Base-by-base conservation (phyloP, 768 basidiomycete genomes). In the Lactifluus subvellereus region DNA sequence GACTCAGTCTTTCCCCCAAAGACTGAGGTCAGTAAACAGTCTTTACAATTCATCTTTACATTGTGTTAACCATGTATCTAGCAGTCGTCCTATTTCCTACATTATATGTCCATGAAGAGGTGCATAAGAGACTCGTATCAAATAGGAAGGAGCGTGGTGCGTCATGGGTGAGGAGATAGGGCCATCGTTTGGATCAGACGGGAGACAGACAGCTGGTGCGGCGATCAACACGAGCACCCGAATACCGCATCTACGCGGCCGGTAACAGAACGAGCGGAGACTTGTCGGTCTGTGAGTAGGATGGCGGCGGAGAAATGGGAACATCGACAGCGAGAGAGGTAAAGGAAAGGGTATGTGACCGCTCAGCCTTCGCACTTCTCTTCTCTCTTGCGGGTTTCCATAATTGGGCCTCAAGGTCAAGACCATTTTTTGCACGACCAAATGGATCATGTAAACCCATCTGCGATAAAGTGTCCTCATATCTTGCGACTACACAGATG, bases 331-430 rank as follows among this genome's bases (percentile, higher is more conserved):
- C 11, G 37, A 48, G 47, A n/a, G 54, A 42, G 30, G 22, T 18
- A 45, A 1, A n/a, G 20, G 22, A 35, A 48, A 22, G 56, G 13
- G 33, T 3, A 13, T 37, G 14, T 4, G 1, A 45, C 10, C 14
- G 16, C 11, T 27, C 42, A 27, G 40, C 32, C 14, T 60, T 60
- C 18, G 9, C 42, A 37, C 18, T 43, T 35, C 16, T 50, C 8
- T 32, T 40, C 18, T 33, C 60, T 33, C 10, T n/a, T 20, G 37
- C 13, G 37, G 40, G 14, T 48, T 64, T 57, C 45, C 59, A 55
- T 2, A 42, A 33, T 54, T 66, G 66, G 18, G 62, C 59, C 58
- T 66, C 66, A n/a, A 64, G 48, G 54, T 66, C 62, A 35, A 64
- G 27, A 33, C 11, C 38, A n/a, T 8, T 14, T 57, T 16, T 54